Evolutionary conservation across 768 basidiomycete genomes (phyloP), one percentile per base, ranked within the genome.

Genomic region (Boletus subparvulus): DNA sequence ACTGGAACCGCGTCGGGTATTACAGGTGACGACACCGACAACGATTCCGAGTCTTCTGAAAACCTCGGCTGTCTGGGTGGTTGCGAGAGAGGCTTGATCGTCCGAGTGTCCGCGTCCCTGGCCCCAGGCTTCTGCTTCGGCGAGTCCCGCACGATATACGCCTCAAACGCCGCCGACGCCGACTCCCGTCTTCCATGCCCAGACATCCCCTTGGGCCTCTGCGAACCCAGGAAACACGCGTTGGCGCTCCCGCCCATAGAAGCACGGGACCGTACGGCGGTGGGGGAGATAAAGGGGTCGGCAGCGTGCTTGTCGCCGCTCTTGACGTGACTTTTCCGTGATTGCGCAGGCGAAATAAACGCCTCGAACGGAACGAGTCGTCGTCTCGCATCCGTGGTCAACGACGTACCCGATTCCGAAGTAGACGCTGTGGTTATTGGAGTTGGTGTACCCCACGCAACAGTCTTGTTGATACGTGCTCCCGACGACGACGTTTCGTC

Each of bases 281-380:
- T 48, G 24, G 61, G 61, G 0, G 61, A 55, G 24, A 7, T 3
- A 40, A 12, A 41, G 11, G 16, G 33, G 10, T 54, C 28, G 10
- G 14, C 9, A 6, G 6, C 9, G 3, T 50, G 30, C 1, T 1
- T 14, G 0, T 54, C 37, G 19, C 19, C 17, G n/a, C 30, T 37
- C n/a, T 49, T 16, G 45, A 21, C 9, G 35, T 12, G 24, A 24
- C 6, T 13, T n/a, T 30, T n/a, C 17, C 39, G 52, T 2, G 26
- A 12, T 13, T 49, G 54, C 10, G 37, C 43, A 5, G 63, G 63
- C 16, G 68, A 70, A 11, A 69, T 68, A 44, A 66, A 70, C 7
- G 51, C 61, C 32, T 64, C 56, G 11, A 69, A 70, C 8, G 63
- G 55, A 10, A 52, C 21, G 13, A 40, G 40, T 21, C 35, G 58